These are phyloP conservation scores for Pyrenophora seminiperda DNA, from an alignment of 2,329 filamentous ascomycete genomes.

Conservation along the genomic window DNA sequence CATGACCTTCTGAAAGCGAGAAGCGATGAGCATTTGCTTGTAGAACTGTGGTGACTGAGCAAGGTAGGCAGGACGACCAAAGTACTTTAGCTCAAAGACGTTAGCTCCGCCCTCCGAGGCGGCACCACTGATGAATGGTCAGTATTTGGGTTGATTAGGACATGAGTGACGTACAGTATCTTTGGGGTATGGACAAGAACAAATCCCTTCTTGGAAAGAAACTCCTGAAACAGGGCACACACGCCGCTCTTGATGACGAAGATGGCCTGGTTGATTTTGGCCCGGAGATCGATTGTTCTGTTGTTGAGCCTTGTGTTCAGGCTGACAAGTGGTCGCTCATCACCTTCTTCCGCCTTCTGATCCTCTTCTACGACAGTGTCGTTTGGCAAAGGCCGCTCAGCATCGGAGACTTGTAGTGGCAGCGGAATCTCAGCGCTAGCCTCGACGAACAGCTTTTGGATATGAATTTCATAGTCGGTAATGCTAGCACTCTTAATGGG, in stretches of 20 bases:
- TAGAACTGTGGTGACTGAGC: conserved; percentile 85
- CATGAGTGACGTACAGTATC: conserved; percentile 29
- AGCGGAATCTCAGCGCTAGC: conserved; percentile 65
- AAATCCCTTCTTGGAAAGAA: conserved; percentile 75
- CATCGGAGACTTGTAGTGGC: conserved; percentile 63
- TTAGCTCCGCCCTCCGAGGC: conserved; percentile 92
- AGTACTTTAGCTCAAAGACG: conserved; percentile 90
- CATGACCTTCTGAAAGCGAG: conserved; percentile 76
- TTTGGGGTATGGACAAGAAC: conserved; percentile 87
- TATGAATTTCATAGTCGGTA: conserved; percentile 81
- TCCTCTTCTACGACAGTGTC: conserved; percentile 55
- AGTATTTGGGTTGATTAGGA: background rate
- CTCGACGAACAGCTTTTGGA: conserved; percentile 81
- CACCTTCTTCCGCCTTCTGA: conserved; percentile 58
- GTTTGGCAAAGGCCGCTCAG: conserved; percentile 55
- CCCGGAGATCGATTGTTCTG: conserved; percentile 88
- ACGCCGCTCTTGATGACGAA: conserved; percentile 72
- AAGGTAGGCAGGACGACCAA: conserved; percentile 79
- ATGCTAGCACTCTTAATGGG: conserved; percentile 88
- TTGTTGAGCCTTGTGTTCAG: conserved; percentile 89
- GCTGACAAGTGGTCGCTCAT: conserved; percentile 71
- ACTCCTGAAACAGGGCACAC: conserved; percentile 75
- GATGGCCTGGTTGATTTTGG: conserved; percentile 87
- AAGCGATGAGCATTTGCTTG: conserved; percentile 85
- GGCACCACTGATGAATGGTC: conserved; percentile 58